A percentile compares a stretch with the other conserved stretches of the same genome.
Evolutionary conservation across 331 rosid species (phyloP).

Genomic region (Pyracantha coccinea): DNA sequence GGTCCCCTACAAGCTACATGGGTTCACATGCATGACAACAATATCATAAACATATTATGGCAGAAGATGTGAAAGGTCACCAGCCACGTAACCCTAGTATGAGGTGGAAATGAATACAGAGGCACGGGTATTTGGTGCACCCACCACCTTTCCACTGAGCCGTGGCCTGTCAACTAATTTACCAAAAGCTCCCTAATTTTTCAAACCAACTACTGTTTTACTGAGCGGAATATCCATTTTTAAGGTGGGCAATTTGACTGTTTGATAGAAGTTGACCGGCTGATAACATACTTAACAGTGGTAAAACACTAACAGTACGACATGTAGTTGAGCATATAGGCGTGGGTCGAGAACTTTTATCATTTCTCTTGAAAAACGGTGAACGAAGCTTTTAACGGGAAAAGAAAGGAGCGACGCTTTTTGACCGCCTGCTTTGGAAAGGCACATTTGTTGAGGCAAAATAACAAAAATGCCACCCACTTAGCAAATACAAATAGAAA

Average conservation of each 20-base stretch:
- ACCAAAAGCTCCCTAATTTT: not conserved
- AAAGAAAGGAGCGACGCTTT: conserved; percentile 42
- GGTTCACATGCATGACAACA: conserved; percentile 66
- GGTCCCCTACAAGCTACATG: conserved; percentile 22
- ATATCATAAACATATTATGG: conserved; percentile 31
- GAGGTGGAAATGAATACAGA: conserved; percentile 42
- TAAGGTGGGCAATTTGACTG: conserved; percentile 1
- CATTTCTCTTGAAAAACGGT: conserved; percentile 26
- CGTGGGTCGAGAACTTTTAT: not conserved
- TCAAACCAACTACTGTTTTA: conserved; percentile 10
- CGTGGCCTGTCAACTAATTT: not conserved
- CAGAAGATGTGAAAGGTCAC: conserved; percentile 8
- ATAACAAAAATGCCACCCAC: not conserved
- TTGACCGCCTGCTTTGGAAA: conserved; percentile 48
- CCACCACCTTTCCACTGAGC: conserved; percentile 12
- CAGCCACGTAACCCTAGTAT: conserved; percentile 5
- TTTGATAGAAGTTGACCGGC: conserved; percentile 5
- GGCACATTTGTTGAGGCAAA: not conserved
- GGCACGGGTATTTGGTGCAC: conserved; percentile 78
- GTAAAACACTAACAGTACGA: not conserved
- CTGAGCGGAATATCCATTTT: not conserved
- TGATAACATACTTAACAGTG: not conserved
- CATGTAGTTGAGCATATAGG: conserved; percentile 17
- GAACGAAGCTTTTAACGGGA: conserved; percentile 31
- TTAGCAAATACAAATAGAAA: not conserved